A percentile compares a stretch with the other conserved stretches of the same genome.
phyloP scores from a whole-genome alignment of 1,284 basidiomycete species.

The Ganoderma multipileum region DNA sequence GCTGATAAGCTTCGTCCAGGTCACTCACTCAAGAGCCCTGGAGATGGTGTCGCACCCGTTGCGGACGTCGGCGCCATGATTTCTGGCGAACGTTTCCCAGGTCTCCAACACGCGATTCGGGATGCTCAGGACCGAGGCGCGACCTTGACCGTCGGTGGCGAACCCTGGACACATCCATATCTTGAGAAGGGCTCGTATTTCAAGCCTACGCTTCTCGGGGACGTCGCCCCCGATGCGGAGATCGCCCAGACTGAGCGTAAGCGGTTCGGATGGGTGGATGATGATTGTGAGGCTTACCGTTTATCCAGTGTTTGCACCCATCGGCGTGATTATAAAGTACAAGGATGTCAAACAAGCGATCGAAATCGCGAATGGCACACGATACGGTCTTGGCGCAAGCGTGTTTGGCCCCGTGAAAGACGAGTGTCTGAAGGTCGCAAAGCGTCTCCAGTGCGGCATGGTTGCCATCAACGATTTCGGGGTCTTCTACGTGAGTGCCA shows the following conservation, averaged over 20 bases:
- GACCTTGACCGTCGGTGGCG: constrained; percentile 71
- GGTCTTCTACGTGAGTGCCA: constrained; percentile 81
- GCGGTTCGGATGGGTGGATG: constrained; percentile 36
- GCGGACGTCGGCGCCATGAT: constrained; percentile 86
- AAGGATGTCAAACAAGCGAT: constrained; percentile 84
- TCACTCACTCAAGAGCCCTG: constrained; percentile 67
- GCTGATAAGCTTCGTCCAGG: constrained; percentile 74
- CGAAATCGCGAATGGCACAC: constrained; percentile 84
- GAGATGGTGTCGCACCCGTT: constrained; percentile 72
- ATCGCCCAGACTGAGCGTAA: constrained; percentile 84
- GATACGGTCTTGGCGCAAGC: constrained; percentile 93
- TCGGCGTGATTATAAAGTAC: constrained; percentile 87
- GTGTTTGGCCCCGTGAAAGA: constrained; percentile 90
- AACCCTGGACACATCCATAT: constrained; percentile 68
- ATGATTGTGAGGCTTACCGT: constrained; percentile 19
- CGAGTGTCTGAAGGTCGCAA: constrained; percentile 81
- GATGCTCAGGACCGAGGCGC: constrained; percentile 81
- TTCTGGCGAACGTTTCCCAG: constrained; percentile 60
- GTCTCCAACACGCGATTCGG: constrained; percentile 75
- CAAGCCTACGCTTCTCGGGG: constrained; percentile 84
- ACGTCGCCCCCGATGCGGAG: constrained; percentile 77
- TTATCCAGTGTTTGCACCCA: constrained; percentile 82
- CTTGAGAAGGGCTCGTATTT: constrained; percentile 83
- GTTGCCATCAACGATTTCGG: constrained; percentile 96
- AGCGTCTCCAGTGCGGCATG: constrained; percentile 90